Percentiles rank a stretch among this genome's conserved stretches.
Evolutionary conservation across 441 rosid genomes (phyloP).

Genomic region (Erodium chrysanthum): DNA sequence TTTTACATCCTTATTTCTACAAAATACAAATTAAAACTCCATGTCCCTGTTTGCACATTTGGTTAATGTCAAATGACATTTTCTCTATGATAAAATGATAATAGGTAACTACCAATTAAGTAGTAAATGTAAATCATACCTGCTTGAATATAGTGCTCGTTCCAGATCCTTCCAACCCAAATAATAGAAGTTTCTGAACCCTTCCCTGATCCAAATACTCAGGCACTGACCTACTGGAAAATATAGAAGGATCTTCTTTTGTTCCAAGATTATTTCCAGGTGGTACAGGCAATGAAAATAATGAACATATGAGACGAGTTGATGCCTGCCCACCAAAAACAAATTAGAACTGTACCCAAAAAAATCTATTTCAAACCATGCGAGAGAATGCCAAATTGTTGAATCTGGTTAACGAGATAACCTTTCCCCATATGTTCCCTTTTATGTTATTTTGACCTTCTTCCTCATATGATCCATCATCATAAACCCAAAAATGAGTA

Average conservation of each 20-base stretch:
- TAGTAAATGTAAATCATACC: constrained; percentile 25
- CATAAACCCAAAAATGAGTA: constrained; percentile 98
- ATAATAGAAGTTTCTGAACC: constrained; percentile 57
- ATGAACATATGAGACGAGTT: constrained; percentile 49
- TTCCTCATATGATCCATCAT: constrained; percentile 96
- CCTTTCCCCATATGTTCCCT: constrained; percentile 99
- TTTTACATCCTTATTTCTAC: background rate
- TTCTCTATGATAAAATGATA: background rate
- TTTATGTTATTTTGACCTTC: constrained; percentile 97
- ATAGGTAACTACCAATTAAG: background rate
- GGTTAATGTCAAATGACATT: background rate
- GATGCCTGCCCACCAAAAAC: constrained; percentile 54
- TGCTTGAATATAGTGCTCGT: constrained; percentile 82
- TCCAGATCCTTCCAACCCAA: constrained; percentile 66
- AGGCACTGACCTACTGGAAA: constrained; percentile 37
- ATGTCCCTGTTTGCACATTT: background rate
- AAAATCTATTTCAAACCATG: constrained; percentile 8
- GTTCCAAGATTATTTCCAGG: constrained; percentile 42
- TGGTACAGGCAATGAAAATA: constrained; percentile 65
- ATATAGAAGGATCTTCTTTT: constrained; percentile 45
- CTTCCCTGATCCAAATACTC: constrained; percentile 54
- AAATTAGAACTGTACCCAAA: constrained; percentile 21
- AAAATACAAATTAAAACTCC: background rate
- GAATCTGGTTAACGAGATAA: constrained; percentile 17
- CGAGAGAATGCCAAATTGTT: constrained; percentile 7